These are phyloP conservation scores for Puccinia novopanici DNA, from an alignment of 1,284 basidiomycete species.

Conservation along the genomic window DNA sequence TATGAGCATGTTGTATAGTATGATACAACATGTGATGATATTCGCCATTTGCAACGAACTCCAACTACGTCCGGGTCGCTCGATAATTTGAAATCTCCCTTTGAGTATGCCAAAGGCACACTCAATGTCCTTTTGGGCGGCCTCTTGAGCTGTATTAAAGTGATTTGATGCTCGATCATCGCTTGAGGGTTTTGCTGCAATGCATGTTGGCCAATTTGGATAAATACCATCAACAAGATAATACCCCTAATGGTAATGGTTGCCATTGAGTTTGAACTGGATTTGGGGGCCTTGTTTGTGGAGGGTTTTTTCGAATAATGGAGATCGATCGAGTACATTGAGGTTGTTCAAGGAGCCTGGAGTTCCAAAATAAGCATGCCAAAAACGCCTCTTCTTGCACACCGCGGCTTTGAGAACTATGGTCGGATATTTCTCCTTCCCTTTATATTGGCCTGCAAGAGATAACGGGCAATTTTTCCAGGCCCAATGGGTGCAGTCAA, in stretches of 20 bases:
- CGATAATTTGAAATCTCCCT: not conserved
- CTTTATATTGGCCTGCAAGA: not conserved
- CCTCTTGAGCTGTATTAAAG: not conserved
- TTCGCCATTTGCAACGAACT: not conserved
- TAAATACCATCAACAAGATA: constrained; percentile 17
- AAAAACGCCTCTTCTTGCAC: not conserved
- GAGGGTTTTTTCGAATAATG: not conserved
- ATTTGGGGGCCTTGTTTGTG: not conserved
- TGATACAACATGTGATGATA: not conserved
- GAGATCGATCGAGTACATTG: not conserved
- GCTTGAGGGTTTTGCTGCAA: not conserved
- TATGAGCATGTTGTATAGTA: constrained; percentile 6
- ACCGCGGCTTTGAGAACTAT: constrained; percentile 7
- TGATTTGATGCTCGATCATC: not conserved
- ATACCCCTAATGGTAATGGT: not conserved
- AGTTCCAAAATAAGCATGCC: constrained; percentile 32
- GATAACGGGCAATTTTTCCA: not conserved
- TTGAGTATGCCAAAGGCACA: not conserved
- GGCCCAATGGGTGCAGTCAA: not conserved
- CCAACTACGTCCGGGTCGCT: not conserved
- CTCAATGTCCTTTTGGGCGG: not conserved
- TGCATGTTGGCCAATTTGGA: not conserved
- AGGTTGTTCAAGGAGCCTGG: constrained; percentile 29
- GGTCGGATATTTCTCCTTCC: constrained; percentile 14
- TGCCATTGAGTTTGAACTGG: not conserved